Conservation (phyloP, 176 grass and related monocot species). For the Ensete glaucum region DNA sequence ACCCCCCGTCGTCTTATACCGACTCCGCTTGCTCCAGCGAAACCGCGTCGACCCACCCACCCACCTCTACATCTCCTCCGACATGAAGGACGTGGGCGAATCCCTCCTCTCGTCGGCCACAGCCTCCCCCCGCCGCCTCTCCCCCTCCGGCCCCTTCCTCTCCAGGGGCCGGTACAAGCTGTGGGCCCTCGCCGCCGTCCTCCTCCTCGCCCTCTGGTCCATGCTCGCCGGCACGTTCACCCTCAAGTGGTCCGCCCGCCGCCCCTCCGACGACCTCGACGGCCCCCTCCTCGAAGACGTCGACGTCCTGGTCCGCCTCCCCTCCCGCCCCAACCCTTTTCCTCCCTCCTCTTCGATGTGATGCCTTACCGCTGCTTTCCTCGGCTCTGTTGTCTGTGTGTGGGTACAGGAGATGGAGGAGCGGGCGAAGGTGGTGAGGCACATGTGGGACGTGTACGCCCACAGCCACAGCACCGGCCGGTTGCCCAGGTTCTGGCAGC, state of each 20-base stretch:
- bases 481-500: conserved; percentile 80
- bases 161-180: conserved; percentile 78
- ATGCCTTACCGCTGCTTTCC: not conserved
- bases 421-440: conserved; percentile 66
- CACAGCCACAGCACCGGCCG: conserved; percentile 36
- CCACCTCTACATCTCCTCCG: not conserved
- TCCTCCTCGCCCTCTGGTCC: conserved; percentile 91
- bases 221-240: conserved; percentile 86
- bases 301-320: conserved; percentile 27
- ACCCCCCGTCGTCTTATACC: too few relatives aligned
- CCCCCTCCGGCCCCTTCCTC: conserved; percentile 1
- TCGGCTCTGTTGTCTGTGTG: not conserved
- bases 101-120: conserved; percentile 18
- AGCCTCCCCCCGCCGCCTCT: not conserved
- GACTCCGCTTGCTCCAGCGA: too few relatives aligned
- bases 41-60: not conserved
- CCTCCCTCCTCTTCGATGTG: not conserved
- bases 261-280: conserved; percentile 37
- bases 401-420: conserved; percentile 68
- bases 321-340: not conserved
- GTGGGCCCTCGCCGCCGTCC: conserved; percentile 77
- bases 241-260: conserved; percentile 60
- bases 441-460: conserved; percentile 88
- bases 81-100: conserved; percentile 30
- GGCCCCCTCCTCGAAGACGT: not conserved